Evolutionary conservation across 1,284 basidiomycete species (phyloP).

Genomic region (Pholiota adiposa): DNA sequence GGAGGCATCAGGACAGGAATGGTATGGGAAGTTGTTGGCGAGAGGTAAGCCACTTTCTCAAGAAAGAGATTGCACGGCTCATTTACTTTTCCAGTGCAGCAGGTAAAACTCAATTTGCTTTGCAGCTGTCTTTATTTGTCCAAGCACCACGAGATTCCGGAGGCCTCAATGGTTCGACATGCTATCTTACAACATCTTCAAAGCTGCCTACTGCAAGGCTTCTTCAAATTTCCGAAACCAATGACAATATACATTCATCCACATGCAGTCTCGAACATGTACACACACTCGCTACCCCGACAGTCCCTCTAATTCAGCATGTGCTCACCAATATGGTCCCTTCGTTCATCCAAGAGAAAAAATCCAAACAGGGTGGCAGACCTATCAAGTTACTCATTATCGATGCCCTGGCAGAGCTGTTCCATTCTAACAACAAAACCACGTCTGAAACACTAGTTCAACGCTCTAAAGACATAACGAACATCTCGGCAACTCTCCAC

Average conservation of each 20-base stretch:
- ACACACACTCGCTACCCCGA: conserved; percentile 63
- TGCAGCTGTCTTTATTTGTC: conserved; percentile 77
- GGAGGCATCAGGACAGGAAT: conserved; percentile 79
- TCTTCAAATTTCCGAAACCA: conserved; percentile 53
- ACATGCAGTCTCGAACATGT: conserved; percentile 66
- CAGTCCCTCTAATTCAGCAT: conserved; percentile 67
- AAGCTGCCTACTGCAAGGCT: conserved; percentile 61
- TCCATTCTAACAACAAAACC: conserved; percentile 63
- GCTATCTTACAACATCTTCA: conserved; percentile 78
- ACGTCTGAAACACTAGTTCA: conserved; percentile 65
- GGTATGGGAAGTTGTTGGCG: conserved; percentile 86
- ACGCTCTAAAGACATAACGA: conserved; percentile 70
- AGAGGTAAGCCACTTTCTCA: conserved; percentile 60
- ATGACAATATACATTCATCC: conserved; percentile 51
- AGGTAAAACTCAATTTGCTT: conserved; percentile 86
- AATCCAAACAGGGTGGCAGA: conserved; percentile 36
- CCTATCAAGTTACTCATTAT: conserved; percentile 77
- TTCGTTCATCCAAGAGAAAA: conserved; percentile 49
- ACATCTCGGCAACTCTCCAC: conserved; percentile 72
- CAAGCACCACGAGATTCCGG: conserved; percentile 64
- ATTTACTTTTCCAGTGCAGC: conserved; percentile 61
- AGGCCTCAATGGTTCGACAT: conserved; percentile 63
- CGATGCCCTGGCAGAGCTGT: conserved; percentile 83
- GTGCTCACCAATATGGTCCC: conserved; percentile 71
- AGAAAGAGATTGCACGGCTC: not conserved